phyloP scores from a whole-genome alignment of 2,329 filamentous ascomycete genomes.

The Colletotrichum graminicola region DNA sequence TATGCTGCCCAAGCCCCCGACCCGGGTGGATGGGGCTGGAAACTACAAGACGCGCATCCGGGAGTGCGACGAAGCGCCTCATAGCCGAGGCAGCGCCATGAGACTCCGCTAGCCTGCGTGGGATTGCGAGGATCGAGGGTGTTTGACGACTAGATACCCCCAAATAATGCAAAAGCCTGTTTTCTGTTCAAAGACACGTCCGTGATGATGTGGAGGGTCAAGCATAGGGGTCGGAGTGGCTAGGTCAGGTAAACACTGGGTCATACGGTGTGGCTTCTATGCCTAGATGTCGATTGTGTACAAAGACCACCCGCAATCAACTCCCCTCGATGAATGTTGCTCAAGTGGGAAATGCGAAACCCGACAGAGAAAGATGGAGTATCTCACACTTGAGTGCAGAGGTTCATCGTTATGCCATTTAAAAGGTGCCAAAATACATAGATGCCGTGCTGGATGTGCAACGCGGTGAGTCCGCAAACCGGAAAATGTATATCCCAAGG shows the following conservation, averaged over 20 bases:
- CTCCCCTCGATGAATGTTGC: background rate
- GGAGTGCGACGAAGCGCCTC: background rate
- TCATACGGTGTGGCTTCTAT: background rate
- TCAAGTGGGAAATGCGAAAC: background rate
- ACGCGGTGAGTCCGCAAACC: too few relatives aligned
- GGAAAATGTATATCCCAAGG: background rate
- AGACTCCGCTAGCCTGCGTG: background rate
- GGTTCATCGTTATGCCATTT: background rate
- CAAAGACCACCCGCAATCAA: background rate
- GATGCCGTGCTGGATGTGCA: too few relatives aligned
- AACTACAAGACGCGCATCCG: background rate
- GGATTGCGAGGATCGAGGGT: slow-evolving; percentile 1
- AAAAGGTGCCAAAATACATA: background rate
- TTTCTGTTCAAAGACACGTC: slow-evolving; percentile 18
- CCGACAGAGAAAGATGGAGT: background rate
- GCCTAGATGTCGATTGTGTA: background rate
- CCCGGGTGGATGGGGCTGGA: background rate
- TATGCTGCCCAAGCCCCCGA: background rate
- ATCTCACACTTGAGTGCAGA: background rate
- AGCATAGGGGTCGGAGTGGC: background rate
- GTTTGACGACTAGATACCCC: slow-evolving; percentile 31
- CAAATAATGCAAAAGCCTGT: slow-evolving; percentile 17
- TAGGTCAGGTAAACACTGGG: too few relatives aligned
- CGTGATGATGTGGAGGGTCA: background rate
- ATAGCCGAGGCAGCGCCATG: background rate